Base-by-base conservation (phyloP, 768 basidiomycete genomes). In the Mycena filopes region DNA sequence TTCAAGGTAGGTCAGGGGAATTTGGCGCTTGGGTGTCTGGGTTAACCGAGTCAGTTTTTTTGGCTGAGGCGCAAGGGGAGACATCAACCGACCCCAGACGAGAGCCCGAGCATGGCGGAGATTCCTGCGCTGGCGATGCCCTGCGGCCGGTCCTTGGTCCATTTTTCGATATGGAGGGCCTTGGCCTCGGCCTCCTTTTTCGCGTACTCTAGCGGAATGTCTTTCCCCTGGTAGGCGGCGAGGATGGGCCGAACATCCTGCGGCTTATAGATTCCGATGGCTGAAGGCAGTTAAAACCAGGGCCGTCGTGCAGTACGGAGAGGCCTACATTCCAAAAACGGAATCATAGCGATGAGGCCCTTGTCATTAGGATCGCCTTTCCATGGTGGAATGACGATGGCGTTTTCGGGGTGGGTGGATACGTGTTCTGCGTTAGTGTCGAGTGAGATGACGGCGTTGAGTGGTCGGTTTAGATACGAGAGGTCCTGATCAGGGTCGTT, bases 381-480 rank as follows among this genome's bases (percentile, higher is more conserved):
- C 98, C 98, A 99, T 69, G 89, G 89, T 20, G 90, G 88, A 38
- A 99, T 71, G 50, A 94, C 79, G 60, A 98, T 84, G 0, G 94
- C 87, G 71, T 99, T 99, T 71, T 98, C 95, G 5, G 93, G 95
- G 68, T 99, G 93, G 0, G 91, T 84, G 38, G 82, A 78, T 21
- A 87, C 83, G 72, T 95, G 94, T 33, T 95, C 93, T 8, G 91
- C 81, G 68, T 92, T 81, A 0, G 95, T 93, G 75, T 99, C 98
- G 31, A 99, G 85, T 29, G 93, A 73, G 72, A 98, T 82, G 51
- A 96, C 95, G 81, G 94, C 95, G 54, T 90, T 90, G 8, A 97
- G 87, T 75, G 96, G 94, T 50, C 98, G 92, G 78, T 98, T 98
- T 33, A 99, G 86, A 77, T 95, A 98, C 0, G 95, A 92, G 25